These are phyloP conservation scores for Neurospora sp. DNA, from an alignment of 495 filamentous ascomycete genomes.

Conservation along the genomic window DNA sequence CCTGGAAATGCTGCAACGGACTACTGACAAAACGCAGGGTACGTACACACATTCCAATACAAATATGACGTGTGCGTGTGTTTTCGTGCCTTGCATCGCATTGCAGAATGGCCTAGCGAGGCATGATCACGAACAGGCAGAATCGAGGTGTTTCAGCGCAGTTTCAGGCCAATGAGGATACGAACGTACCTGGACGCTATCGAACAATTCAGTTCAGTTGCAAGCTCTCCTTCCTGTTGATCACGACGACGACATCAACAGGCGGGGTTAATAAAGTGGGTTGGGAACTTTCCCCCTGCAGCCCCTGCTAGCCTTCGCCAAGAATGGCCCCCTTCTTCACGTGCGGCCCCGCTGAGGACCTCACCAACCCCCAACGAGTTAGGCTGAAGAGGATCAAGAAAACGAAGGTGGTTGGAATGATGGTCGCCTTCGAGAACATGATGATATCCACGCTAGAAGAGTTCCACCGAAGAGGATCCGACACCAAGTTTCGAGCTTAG, in stretches of 20 bases:
- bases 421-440: not conserved
- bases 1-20: not conserved
- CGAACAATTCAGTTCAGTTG: not conserved
- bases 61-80: not conserved
- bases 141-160: not conserved
- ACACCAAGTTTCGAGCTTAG: not conserved
- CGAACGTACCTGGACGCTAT: not conserved
- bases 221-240: not conserved
- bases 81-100: not conserved
- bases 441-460: not conserved
- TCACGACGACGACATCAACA: not conserved
- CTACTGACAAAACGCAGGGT: not conserved
- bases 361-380: not conserved
- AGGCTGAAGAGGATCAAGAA: not conserved
- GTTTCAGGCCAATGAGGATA: not conserved
- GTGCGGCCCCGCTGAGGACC: not conserved
- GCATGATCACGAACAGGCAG: not conserved
- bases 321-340: not conserved
- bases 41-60: not conserved
- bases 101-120: not conserved
- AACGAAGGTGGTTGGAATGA: not conserved
- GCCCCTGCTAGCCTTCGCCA: not conserved
- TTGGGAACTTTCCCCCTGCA: not conserved
- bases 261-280: not conserved
- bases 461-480: not conserved